These are phyloP conservation scores for Croton setiger DNA, from an alignment of 441 rosid species.

Conservation along the genomic window DNA sequence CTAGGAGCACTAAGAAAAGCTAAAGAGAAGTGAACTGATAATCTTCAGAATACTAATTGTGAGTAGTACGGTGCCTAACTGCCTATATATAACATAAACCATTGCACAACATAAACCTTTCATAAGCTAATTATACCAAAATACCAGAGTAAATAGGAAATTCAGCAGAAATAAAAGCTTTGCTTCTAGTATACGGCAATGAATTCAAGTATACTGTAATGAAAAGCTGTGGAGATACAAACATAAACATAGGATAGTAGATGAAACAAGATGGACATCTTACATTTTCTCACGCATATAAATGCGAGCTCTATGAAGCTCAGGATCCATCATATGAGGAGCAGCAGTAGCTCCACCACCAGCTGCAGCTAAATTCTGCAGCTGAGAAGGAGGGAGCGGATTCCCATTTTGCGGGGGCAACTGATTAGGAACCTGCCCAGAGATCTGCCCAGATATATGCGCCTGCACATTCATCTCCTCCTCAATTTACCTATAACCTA, in stretches of 20 bases:
- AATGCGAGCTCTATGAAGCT: slow-evolving; percentile 45
- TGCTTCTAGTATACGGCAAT: background rate
- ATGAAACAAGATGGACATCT: slow-evolving; percentile 16
- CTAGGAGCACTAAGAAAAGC: background rate
- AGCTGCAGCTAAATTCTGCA: slow-evolving; percentile 59
- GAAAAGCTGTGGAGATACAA: background rate
- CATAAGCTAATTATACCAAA: too few relatives aligned
- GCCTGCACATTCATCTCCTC: slow-evolving; percentile 72
- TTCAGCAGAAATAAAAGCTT: background rate
- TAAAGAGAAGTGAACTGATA: background rate
- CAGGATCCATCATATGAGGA: slow-evolving; percentile 34
- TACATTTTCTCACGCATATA: slow-evolving; percentile 67
- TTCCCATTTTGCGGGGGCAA: slow-evolving; percentile 81
- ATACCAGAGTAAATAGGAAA: background rate
- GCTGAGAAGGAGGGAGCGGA: slow-evolving; percentile 48
- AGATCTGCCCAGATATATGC: slow-evolving; percentile 72
- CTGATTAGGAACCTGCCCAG: slow-evolving; percentile 81
- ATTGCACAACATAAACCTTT: background rate
- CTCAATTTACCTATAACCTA: slow-evolving; percentile 2
- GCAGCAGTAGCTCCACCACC: slow-evolving; percentile 26
- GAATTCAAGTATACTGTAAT: background rate
- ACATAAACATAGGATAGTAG: background rate
- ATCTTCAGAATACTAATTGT: background rate
- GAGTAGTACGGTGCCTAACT: too few relatives aligned
- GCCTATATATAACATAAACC: background rate